Evolutionary conservation across 257 asterid genomes (phyloP), one percentile per base, ranked within the genome.

Genomic region (Solanum chaucha): DNA sequence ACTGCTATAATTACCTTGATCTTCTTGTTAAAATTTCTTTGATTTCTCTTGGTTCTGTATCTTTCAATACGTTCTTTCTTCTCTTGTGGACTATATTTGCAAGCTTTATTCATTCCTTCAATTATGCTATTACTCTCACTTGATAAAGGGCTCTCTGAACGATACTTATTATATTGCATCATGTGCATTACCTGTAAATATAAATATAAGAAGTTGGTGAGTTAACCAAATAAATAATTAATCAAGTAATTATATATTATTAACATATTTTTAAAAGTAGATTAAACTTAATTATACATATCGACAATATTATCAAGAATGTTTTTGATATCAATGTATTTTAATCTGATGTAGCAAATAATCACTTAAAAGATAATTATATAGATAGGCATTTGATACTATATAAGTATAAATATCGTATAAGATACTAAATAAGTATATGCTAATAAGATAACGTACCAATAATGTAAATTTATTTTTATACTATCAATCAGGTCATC

Each of bases 11-110:
- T 15, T 30, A 96, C 99, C 99, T 96, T 93, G 87, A 97, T 97
- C 89, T 95, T 95, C 92, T 97, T 97, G 89, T 93, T 94, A 94
- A 95, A 97, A 59, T 97, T 97, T 87, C 99, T 94, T 24, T 92
- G 94, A 58, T 93, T 97, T 83, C 96, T 92, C 94, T 95, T 97
- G 98, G 89, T 93, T 85, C 95, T 90, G 80, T 97, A 97, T 88
- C 97, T 92, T 90, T 97, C 97, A 9, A 97, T 97, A 83, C 97
- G 91, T 80, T 97, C 98, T 85, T 89, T 95, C 88, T 93, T 97
- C 93, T 95, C 99, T 88, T 95, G 95, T 0, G 98, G 98, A 59
- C 93, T 94, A 89, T 97, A 97, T 17, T 90, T 90, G 91, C 92
- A 90, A 70, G 98, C 98, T 90, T 93, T 96, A 89, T 87, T 94